These are phyloP conservation scores for Acorus gramineus DNA, from an alignment of 106 monocot genomes.

Conservation along the genomic window DNA sequence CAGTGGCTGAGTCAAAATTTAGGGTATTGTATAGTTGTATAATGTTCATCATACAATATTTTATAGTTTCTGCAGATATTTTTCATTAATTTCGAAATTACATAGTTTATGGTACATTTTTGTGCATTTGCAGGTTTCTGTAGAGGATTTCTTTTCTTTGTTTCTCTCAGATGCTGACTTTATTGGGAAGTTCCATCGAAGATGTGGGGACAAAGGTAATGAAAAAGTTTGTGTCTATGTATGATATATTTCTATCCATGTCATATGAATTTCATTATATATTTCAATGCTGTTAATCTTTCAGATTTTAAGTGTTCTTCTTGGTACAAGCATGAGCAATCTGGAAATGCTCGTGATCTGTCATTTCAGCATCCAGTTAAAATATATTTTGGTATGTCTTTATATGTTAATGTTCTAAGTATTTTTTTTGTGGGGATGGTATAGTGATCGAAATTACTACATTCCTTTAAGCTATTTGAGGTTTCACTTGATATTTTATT, in stretches of 20 bases:
- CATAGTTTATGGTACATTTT: conserved; percentile 7
- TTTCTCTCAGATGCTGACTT: conserved; percentile 76
- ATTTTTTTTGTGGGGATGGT: neutral
- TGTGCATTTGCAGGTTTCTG: conserved; percentile 23
- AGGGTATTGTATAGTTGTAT: conserved; percentile 23
- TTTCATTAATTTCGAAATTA: neutral
- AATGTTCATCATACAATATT: no score
- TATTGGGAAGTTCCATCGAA: conserved; percentile 44
- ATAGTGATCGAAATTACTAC: no score
- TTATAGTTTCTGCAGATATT: no score
- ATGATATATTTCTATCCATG: no score
- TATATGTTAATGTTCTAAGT: neutral
- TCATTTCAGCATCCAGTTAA: conserved; percentile 92
- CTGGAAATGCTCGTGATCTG: conserved; percentile 53
- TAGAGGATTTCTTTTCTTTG: conserved; percentile 59
- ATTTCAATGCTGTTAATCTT: neutral
- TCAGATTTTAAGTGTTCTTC: conserved; percentile 56
- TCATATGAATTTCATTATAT: no score
- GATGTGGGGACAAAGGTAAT: conserved; percentile 84
- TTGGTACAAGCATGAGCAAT: conserved; percentile 55
- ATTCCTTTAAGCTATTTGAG: neutral
- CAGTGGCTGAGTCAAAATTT: conserved; percentile 77
- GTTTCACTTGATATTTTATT: neutral
- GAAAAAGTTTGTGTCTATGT: no score
- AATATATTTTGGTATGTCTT: conserved; percentile 60